Percentiles rank a stretch among this genome's conserved stretches.
phyloP scores from a whole-genome alignment of 1,284 basidiomycete genomes.

The Tremellales sp. region DNA sequence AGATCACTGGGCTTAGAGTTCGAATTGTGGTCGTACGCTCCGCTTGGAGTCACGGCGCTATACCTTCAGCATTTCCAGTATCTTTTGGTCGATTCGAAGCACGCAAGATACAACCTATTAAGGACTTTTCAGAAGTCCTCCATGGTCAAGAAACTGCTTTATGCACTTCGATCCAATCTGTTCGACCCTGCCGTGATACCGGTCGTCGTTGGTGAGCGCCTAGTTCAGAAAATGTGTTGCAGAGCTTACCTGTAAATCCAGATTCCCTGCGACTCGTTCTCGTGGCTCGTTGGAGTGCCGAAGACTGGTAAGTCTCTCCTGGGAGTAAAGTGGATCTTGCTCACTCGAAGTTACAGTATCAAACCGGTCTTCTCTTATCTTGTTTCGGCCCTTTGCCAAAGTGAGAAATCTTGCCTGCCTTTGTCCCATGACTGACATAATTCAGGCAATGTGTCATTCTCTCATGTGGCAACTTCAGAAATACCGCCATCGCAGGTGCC shows the following conservation, averaged over 20 bases:
- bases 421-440: not conserved
- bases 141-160: slow-evolving; percentile 71
- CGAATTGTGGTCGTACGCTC: slow-evolving; percentile 76
- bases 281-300: slow-evolving; percentile 40
- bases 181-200: slow-evolving; percentile 59
- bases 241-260: slow-evolving; percentile 1
- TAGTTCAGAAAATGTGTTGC: not conserved
- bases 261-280: slow-evolving; percentile 33
- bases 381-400: slow-evolving; percentile 72
- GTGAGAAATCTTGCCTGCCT: slow-evolving; percentile 47
- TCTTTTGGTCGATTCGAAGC: slow-evolving; percentile 66
- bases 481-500: slow-evolving; percentile 35
- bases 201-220: slow-evolving; percentile 55
- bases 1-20: slow-evolving; percentile 81
- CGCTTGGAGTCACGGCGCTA: slow-evolving; percentile 64
- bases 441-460: slow-evolving; percentile 13
- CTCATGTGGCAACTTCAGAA: slow-evolving; percentile 16
- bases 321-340: not conserved
- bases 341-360: slow-evolving; percentile 56
- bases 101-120: slow-evolving; percentile 67
- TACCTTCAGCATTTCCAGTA: slow-evolving; percentile 74
- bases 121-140: slow-evolving; percentile 63
- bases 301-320: slow-evolving; percentile 32
- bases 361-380: slow-evolving; percentile 82
- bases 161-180: slow-evolving; percentile 72